Base-by-base conservation (phyloP, 352 stramenopile genomes). In the Pythium graminicola region DNA sequence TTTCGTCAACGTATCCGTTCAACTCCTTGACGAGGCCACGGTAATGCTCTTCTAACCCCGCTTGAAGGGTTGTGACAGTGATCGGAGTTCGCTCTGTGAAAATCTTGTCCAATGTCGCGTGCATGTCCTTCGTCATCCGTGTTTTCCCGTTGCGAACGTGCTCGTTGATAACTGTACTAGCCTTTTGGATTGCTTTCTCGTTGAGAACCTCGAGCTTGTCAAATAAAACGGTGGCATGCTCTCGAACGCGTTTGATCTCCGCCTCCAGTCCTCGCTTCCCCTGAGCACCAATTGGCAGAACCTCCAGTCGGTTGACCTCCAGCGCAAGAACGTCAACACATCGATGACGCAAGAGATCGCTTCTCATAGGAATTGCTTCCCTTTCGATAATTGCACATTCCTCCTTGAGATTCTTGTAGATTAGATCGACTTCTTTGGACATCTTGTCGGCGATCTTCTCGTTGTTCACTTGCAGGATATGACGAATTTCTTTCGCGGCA, bases 161-260 rank as follows among this genome's bases (percentile, higher is more conserved):
- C 26, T 91, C 73, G 27, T 67, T 74, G 49, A 88, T 55, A 9
- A 62, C 58, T 20, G 65, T 62, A 16, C 69, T 77, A 1, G 73
- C 72, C 35, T 77, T 77, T 16, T 87, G 75, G 39, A 88, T 75
- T 13, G 76, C 73, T 43, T 84, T 85, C 23, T 86, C 77, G 26
- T 91, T 91, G 2, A 67, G 57, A 8, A 91, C 74, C 23, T 87
- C 73, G 9, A 91, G 55, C 39, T 82, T 85, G 46, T 89, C 77
- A 58, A 86, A 89, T 22, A 91, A 47, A 7, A 87, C 67, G 13
- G 33, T 69, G 2, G 75, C 76, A 43, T 85, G 79, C 41, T 89
- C 67, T 31, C 67, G 60, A 35, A 91, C 56, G 8, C 80, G 73
- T n/a, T 57, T 61, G 17, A 66, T 73, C 43, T 91, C 76, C 6